phyloP scores from a whole-genome alignment of 2,329 filamentous ascomycete genomes.

The Alternaria solani region DNA sequence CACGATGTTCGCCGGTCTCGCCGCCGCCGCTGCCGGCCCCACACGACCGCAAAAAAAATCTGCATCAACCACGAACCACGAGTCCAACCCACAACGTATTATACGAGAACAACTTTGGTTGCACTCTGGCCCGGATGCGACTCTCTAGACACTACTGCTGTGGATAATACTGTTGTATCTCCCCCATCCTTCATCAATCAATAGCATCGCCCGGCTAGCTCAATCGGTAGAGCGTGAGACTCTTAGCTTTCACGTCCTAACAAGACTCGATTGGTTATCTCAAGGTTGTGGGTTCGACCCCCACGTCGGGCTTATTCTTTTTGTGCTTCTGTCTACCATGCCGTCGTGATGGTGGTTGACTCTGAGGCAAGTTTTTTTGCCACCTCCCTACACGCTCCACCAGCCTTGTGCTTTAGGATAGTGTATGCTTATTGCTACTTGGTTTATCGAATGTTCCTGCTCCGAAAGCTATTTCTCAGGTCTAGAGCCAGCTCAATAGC shows the following conservation, averaged over 20 bases:
- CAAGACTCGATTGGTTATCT: slow-evolving; percentile 22
- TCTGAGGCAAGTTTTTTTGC: background rate
- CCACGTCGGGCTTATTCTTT: slow-evolving; percentile 19
- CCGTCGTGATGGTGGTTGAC: background rate
- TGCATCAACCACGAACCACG: background rate
- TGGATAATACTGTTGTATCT: background rate
- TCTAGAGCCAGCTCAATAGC: background rate
- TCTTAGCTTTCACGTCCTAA: slow-evolving; percentile 38
- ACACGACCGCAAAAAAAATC: slow-evolving; percentile 10
- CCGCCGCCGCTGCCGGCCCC: slow-evolving; percentile 9
- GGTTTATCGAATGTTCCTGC: background rate
- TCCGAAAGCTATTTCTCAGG: background rate
- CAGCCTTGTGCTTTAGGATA: no score
- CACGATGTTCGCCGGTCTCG: slow-evolving; percentile 10
- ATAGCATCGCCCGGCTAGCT: slow-evolving; percentile 31
- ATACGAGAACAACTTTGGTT: no score
- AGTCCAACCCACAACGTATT: no score
- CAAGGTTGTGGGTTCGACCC: slow-evolving; percentile 28
- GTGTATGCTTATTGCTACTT: background rate
- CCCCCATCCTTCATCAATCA: background rate
- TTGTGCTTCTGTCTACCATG: background rate
- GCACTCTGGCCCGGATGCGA: no score
- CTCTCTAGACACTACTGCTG: accelerated
- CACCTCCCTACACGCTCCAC: background rate
- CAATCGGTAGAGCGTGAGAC: slow-evolving; percentile 55